Conservation (phyloP, 163 green algal species). For the Chloroidium sp. region DNA sequence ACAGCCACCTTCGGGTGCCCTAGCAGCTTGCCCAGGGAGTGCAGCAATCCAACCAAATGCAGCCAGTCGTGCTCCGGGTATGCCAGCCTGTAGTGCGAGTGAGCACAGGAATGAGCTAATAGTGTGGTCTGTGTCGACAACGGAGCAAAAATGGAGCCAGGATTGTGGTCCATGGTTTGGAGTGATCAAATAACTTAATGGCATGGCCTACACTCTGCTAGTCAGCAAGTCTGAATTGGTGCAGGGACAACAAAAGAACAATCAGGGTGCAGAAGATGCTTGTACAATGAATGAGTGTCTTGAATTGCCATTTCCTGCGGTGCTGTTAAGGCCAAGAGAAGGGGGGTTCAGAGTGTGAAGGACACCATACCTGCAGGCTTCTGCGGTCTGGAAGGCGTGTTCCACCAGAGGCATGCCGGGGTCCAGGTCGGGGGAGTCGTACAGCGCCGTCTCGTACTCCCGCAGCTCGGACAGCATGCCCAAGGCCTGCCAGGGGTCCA, state of each 20-base stretch:
- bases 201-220: too few species aligned
- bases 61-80: conserved; percentile 67
- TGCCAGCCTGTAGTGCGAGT: conserved; percentile 7
- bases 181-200: too few species aligned
- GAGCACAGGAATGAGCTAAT: conserved; percentile 40
- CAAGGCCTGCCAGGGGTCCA: conserved; percentile 64
- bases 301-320: too few species aligned
- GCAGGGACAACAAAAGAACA: too few species aligned
- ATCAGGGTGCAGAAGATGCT: too few species aligned
- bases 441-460: conserved; percentile 56
- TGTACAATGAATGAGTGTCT: too few species aligned
- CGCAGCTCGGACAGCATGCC: conserved; percentile 44
- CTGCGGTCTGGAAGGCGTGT: conserved; percentile 42
- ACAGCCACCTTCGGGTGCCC: conserved; percentile 49
- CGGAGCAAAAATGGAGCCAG: too few species aligned
- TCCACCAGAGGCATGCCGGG: conserved; percentile 50
- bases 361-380: conserved; percentile 4
- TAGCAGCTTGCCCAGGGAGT: conserved; percentile 74
- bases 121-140: too few species aligned
- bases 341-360: neutral
- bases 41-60: conserved; percentile 67
- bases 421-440: conserved; percentile 17
- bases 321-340: too few species aligned
- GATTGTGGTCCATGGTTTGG: too few species aligned
- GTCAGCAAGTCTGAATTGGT: too few species aligned